phyloP scores from a whole-genome alignment of 768 basidiomycete species.

The Lactarius sanguifluus region DNA sequence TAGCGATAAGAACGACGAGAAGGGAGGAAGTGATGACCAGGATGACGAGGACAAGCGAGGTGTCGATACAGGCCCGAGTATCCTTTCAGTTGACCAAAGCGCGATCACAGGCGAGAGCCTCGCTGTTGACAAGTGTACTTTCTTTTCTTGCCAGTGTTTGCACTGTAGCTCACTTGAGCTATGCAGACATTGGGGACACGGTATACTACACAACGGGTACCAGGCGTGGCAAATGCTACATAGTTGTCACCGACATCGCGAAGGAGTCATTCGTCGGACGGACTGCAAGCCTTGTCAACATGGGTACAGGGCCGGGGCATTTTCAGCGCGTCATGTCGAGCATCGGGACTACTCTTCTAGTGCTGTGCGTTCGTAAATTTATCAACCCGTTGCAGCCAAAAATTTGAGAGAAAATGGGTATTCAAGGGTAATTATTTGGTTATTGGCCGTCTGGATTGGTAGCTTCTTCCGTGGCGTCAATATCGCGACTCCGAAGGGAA shows the following conservation, averaged over 20 bases:
- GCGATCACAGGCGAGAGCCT: constrained; percentile 50
- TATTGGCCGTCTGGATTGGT: constrained; percentile 48
- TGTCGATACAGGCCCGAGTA: constrained; percentile 41
- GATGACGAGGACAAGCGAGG: constrained; percentile 25
- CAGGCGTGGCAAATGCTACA: constrained; percentile 43
- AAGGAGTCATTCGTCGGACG: constrained; percentile 46
- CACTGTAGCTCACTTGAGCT: not conserved
- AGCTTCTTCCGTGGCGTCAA: constrained; percentile 41
- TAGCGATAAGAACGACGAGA: constrained; percentile 11
- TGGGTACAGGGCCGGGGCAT: constrained; percentile 43
- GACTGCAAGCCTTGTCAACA: constrained; percentile 46
- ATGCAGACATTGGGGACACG: constrained; percentile 39
- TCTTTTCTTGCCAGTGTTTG: not conserved
- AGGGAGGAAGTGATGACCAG: constrained; percentile 22
- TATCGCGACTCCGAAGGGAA: constrained; percentile 44
- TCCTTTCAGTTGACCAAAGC: constrained; percentile 46
- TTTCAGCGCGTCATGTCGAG: constrained; percentile 46
- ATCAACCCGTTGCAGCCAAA: not conserved
- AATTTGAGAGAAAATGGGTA: not conserved
- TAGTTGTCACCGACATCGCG: constrained; percentile 40
- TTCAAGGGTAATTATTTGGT: constrained; percentile 41
- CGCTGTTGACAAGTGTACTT: constrained; percentile 44
- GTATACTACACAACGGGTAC: constrained; percentile 42
- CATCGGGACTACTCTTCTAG: constrained; percentile 46
- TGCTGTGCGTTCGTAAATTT: constrained; percentile 33